Base-by-base conservation (phyloP, 805 yeast species). In the Pichia occidentalis region DNA sequence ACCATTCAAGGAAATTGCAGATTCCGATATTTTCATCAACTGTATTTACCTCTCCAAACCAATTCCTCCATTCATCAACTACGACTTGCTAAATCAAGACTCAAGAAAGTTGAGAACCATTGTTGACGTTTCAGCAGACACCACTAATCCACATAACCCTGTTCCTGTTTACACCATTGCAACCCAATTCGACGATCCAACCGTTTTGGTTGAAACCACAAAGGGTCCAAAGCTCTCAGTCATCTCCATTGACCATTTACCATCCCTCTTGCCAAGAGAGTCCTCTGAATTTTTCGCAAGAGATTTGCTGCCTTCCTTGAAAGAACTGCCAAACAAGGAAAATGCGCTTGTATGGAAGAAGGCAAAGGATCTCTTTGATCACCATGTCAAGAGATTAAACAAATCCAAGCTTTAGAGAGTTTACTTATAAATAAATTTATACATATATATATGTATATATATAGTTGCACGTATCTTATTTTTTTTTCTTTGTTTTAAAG, bases 91-190 rank as follows among this genome's bases (percentile, higher is more conserved):
- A 59, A 83, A 84, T 64, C 61, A 57, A 42, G 64, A 68, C 30
- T 63, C 68, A 47, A 85, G 98, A 76, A 80, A 72, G 48, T 74
- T 92, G 57, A 77, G 90, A 63, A 85, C 94, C 13, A 86, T 92
- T 44, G 97, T 92, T 37, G 99, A 92, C 62, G 99, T 92, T 41
- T 85, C 95, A 36, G 98, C 98, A 40, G 99, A 92, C 66, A 92
- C 97, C 33, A 92, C 98, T 39, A 92, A 92, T 64, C 97, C 97
- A 44, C 90, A 87, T 70, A 92, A 92, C 68, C 99, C 99, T 41
- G 75, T 92, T 43, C 98, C 99, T 45, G 90, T 92, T 38, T 94
- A 92, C 64, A 68, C 77, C 18, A 70, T 85, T 49, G 95, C 95
- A 40, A 90, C 98, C 21, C 87, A 81, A 6, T 92, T 92, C 70